Base-by-base conservation (phyloP, 331 rosid genomes). In the Rosa hybrid region DNA sequence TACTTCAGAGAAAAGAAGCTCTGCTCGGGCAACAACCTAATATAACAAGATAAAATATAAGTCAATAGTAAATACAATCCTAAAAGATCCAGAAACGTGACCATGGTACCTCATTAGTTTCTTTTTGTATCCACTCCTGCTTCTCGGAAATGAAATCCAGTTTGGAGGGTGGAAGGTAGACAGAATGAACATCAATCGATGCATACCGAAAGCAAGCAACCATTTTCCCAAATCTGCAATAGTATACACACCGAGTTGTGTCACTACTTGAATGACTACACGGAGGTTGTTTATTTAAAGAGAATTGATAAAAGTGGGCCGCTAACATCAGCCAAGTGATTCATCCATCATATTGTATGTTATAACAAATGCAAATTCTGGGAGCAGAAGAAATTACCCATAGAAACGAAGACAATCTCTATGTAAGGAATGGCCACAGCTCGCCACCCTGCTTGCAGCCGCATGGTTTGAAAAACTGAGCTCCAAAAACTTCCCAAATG, bases 121-220 rank as follows among this genome's bases (percentile, higher is more conserved):
- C 99, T 80, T 87, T 92, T 77, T 83, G 90, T 87, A 96, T 87
- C 98, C 99, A 93, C 67, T 93, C 94, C 86, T 89, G 94, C 72
- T 87, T 88, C 89, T 89, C 91, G 62, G 74, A 77, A 83, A 86
- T 88, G 83, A 93, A 96, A 76, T 83, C 89, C 78, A 91, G 88
- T 81, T 86, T 84, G 68, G 89, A 86, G 8, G 94, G 98, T 77
- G 99, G 99, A 87, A 91, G 97, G 86, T 89, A 92, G 86, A 93
- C 98, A 69, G 98, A 93, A 77, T 91, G 93, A 80, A 96, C 98
- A 81, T 93, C 86, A 79, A 92, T 96, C 49, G 99, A 88, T 72
- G 99, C 96, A 87, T 96, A 96, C 68, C 99, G 96, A 81, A 96
- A 96, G 88, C 99, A 96, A 78, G 99, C 99, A 77, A 93, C 96